phyloP scores from a whole-genome alignment of 2,329 filamentous ascomycete genomes.

The Cercospora citrullina region DNA sequence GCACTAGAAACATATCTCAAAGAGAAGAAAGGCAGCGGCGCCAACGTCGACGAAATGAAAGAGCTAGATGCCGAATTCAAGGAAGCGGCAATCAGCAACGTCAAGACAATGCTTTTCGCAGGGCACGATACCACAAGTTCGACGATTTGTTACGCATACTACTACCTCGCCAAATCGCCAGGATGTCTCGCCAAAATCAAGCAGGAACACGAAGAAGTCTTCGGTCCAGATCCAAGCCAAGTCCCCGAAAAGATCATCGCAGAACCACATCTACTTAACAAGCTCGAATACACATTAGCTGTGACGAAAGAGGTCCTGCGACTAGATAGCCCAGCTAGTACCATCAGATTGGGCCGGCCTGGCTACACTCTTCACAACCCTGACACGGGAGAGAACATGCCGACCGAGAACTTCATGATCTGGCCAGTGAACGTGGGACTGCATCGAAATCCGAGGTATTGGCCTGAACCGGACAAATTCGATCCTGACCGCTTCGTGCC shows the following conservation, averaged over 20 bases:
- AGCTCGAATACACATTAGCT: constrained; percentile 54
- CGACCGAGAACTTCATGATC: constrained; percentile 49
- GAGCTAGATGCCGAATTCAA: constrained; percentile 42
- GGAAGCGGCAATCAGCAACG: constrained; percentile 39
- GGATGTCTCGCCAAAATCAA: constrained; percentile 40
- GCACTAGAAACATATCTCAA: constrained; percentile 43
- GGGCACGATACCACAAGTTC: constrained; percentile 47
- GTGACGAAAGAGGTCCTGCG: constrained; percentile 57
- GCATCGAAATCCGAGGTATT: constrained; percentile 42
- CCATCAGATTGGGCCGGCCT: constrained; percentile 38
- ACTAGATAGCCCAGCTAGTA: constrained; percentile 53
- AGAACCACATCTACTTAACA: constrained; percentile 51
- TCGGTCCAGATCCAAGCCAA: constrained; percentile 45
- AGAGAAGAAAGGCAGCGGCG: constrained; percentile 37
- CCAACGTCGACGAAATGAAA: constrained; percentile 29
- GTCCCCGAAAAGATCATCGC: constrained; percentile 43
- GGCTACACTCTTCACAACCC: constrained; percentile 46
- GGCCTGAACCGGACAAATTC: constrained; percentile 42
- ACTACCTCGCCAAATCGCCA: constrained; percentile 43
- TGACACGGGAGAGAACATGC: constrained; percentile 46
- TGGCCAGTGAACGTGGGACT: constrained; percentile 44
- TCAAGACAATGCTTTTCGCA: constrained; percentile 47
- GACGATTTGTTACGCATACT: constrained; percentile 42
- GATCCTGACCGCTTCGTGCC: constrained; percentile 52
- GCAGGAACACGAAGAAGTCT: constrained; percentile 55